phyloP scores from a whole-genome alignment of 768 basidiomycete species.

The Pholiota molesta region DNA sequence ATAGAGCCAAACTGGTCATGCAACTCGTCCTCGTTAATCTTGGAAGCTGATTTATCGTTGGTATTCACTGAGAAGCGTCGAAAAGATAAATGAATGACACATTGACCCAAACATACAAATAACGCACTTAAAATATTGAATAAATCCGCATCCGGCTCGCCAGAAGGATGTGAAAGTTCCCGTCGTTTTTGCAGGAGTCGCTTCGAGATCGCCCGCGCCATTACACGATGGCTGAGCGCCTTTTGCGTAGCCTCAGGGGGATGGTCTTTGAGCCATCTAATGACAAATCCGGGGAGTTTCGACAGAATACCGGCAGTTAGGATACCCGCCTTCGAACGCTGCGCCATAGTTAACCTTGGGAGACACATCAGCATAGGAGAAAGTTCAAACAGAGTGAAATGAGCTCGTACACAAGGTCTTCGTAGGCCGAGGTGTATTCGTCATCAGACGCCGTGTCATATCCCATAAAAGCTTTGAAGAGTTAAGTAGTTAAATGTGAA shows the following conservation, averaged over 20 bases:
- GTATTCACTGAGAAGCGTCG: not conserved
- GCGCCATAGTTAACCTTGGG: not conserved
- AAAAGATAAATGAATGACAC: not conserved
- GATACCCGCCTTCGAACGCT: not conserved
- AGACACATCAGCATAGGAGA: no score
- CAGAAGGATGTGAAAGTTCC: not conserved
- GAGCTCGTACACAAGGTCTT: not conserved
- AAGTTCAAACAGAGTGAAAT: no score
- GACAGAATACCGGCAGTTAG: not conserved
- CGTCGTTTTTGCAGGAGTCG: not conserved
- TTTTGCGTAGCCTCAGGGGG: not conserved
- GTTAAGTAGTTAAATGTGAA: not conserved
- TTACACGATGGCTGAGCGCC: not conserved
- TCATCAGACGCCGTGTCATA: not conserved
- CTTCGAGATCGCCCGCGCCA: slow-evolving; percentile 1
- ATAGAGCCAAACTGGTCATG: not conserved
- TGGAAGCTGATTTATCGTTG: not conserved
- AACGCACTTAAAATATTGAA: not conserved
- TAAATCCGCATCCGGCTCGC: not conserved
- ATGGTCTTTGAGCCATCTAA: not conserved
- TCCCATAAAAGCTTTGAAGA: not conserved
- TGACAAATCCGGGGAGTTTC: not conserved
- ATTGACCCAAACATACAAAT: not conserved
- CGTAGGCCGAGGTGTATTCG: not conserved
- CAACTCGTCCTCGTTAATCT: not conserved